Base-by-base conservation (phyloP, 1,139 yeast genomes). In the Nakaseomyces kungkrabaensis region DNA sequence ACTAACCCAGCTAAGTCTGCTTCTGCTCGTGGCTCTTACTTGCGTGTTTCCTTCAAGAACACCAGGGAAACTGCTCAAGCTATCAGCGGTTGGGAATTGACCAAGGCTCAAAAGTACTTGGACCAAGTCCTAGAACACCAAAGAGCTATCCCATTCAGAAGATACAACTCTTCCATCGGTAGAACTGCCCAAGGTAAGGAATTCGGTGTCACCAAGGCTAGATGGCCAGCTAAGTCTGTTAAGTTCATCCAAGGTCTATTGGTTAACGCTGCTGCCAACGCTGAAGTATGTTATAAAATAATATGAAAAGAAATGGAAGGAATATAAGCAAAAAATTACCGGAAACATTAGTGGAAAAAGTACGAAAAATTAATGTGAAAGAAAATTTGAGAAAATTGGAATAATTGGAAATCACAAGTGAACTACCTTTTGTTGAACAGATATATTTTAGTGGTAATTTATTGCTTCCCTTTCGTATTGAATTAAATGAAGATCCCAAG, bases 191-290 rank as follows among this genome's bases (percentile, higher is more conserved):
- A 92, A 81, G 99, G 97, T 79, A 92, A 92, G 80, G 98, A 92
- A 81, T 94, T 90, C 72, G 98, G 97, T 78, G 96, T 89, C 73
- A 89, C 97, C 82, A 90, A 87, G 81, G 98, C 97, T 69, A 90
- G 99, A 88, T 92, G 99, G 99, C 99, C 99, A 72, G 96, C 82
- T 64, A 92, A 94, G 86, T 87, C 96, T 61, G 97, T 92, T 74
- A 86, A 88, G 80, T 89, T 86, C 76, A 78, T 92, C 71, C 83
- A 86, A 74, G 97, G 88, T 74, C 83, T 92, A 73, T 83, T 92
- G 77, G 83, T 83, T 77, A 94, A 92, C 76, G 99, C 98, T 72
- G 92, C 89, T 76, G 83, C 98, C 71, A 94, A 92, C 79, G 99
- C 99, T 75, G 98, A 92, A 73, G 75, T 70, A 71, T 61, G 75